A percentile compares a stretch with the other conserved stretches of the same genome.
Evolutionary conservation across 1,284 basidiomycete genomes (phyloP).

Genomic region (Heterobasidion irregulare): DNA sequence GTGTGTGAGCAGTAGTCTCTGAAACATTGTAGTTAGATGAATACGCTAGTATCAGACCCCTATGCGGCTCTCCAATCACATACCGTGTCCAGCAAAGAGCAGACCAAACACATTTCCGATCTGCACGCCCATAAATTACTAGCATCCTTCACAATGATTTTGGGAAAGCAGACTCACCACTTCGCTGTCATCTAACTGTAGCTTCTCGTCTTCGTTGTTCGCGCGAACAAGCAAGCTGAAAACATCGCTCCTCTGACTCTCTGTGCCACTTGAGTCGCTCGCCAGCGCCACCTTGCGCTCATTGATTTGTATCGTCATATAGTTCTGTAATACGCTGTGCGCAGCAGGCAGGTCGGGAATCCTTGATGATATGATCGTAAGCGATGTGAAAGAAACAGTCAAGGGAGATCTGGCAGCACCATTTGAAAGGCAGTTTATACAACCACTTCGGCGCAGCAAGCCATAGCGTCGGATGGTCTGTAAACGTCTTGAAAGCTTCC

Average conservation of each 20-base stretch:
- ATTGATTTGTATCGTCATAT: conserved; percentile 33
- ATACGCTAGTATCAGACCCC: too few species aligned
- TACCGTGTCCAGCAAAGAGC: conserved; percentile 50
- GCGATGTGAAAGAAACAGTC: background rate
- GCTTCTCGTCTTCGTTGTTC: conserved; percentile 35
- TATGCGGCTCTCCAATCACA: conserved; percentile 5
- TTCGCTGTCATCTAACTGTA: conserved; percentile 36
- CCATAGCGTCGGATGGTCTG: conserved; percentile 1
- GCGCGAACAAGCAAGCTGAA: conserved; percentile 43
- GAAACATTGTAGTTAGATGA: background rate
- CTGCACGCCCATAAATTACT: conserved; percentile 16
- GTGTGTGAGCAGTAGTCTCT: conserved; percentile 44
- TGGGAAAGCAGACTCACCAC: conserved; percentile 25
- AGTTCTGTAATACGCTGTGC: conserved; percentile 20
- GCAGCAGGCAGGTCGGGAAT: conserved; percentile 17
- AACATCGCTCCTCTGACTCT: conserved; percentile 22
- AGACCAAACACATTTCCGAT: conserved; percentile 46
- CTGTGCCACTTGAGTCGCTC: conserved; percentile 7
- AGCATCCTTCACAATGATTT: background rate
- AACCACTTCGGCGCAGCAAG: conserved; percentile 32
- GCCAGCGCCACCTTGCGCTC: conserved; percentile 26
- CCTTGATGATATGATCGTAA: conserved; percentile 4
- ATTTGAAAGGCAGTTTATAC: conserved; percentile 31
- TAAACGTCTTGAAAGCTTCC: background rate
- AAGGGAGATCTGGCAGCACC: conserved; percentile 16